Base-by-base conservation (phyloP, 2,329 filamentous ascomycete genomes). In the Epichloe uncinata region DNA sequence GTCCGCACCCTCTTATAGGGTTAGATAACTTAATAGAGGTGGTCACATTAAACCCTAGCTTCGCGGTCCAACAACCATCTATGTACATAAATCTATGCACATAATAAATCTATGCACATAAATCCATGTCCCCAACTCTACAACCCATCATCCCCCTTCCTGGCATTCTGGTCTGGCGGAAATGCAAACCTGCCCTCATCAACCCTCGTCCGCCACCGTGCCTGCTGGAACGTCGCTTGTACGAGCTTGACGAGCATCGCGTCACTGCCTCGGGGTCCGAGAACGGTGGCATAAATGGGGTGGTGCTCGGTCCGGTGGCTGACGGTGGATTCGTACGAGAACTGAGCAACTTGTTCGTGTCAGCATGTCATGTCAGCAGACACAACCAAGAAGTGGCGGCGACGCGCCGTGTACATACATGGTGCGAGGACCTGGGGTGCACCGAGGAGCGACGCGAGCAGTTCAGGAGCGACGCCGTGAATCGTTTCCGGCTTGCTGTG, bases 341-440 rank as follows among this genome's bases (percentile, higher is more conserved):
- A 42, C 46, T 68, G 62, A 0, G 57, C 57, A 37, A 67, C 64
- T 64, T 64, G 34, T 15, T 4, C n/a, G 4, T 11, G 5, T 44
- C 26, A 30, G 8, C 3, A 30, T 30, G 26, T 30, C 22, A 26
- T 8, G 8, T 30, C 26, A 30, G 26, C n/a, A n/a, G n/a, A 30
- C 26, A 30, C 26, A 30, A 30, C 26, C 3, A 30, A 30, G 2
- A 30, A 26, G 26, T 30, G 26, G 26, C 26, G 26, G 26, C 2
- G 26, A 30, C 3, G 26, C 8, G 26, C 26, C 26, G 0, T 30
- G 26, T 30, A 30, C 26, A 30, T 58, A 68, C 66, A 64, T 34
- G 66, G 66, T 13, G 64, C 56, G 6, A 62, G 53, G 5, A 69
- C 53, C 30, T 66, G 55, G 2, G 66, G 64, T 33, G 55, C 50